Conservation (phyloP, 1,284 basidiomycete genomes). For the Melampsora americana region DNA sequence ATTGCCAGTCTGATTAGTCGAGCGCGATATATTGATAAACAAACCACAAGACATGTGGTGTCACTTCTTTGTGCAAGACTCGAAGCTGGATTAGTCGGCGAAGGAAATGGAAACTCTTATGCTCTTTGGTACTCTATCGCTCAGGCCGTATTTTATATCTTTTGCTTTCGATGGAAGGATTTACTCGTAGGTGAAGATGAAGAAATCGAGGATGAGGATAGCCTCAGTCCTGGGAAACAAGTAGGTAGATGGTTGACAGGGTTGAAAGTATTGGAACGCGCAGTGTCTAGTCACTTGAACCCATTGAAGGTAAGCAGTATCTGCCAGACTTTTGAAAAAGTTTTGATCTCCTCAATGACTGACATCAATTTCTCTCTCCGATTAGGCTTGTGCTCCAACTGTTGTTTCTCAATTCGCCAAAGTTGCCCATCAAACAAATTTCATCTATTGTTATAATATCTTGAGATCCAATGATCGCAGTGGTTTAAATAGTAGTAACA, state of each 20-base stretch:
- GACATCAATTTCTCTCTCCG: background rate
- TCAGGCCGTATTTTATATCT: constrained; percentile 92
- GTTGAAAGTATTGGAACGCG: constrained; percentile 73
- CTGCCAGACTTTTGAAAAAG: background rate
- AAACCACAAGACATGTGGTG: constrained; percentile 72
- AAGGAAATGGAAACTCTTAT: constrained; percentile 48
- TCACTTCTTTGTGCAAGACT: constrained; percentile 80
- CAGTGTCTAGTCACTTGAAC: constrained; percentile 78
- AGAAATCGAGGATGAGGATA: constrained; percentile 57
- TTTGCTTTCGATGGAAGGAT: constrained; percentile 96
- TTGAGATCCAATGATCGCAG: constrained; percentile 75
- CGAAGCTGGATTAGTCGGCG: constrained; percentile 65
- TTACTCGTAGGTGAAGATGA: constrained; percentile 63
- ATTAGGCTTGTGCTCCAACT: constrained; percentile 76
- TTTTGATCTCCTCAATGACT: constrained; percentile 34
- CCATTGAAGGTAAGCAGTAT: constrained; percentile 70
- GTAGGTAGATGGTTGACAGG: constrained; percentile 71
- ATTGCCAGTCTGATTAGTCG: constrained; percentile 89
- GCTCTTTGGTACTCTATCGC: constrained; percentile 86
- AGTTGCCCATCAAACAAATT: constrained; percentile 82
- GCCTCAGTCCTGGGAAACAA: constrained; percentile 27
- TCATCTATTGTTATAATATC: constrained; percentile 92
- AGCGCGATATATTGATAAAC: constrained; percentile 76
- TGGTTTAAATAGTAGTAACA: constrained; percentile 46
- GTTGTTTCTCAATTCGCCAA: constrained; percentile 94